phyloP scores from a whole-genome alignment of 2,329 filamentous ascomycete species.

The Paraphaeosphaeria minitans region DNA sequence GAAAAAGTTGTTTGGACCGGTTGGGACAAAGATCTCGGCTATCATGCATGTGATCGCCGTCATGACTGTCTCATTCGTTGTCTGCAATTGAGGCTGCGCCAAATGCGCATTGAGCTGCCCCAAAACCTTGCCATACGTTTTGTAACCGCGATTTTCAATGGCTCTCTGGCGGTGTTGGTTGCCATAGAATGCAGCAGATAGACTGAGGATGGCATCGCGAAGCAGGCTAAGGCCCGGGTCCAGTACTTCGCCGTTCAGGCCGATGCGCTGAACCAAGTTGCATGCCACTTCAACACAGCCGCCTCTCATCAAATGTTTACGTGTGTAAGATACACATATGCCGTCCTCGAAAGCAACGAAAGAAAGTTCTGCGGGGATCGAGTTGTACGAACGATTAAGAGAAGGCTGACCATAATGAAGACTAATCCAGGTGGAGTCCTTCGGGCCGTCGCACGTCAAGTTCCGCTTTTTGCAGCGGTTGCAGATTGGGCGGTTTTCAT shows the following conservation, averaged over 20 bases:
- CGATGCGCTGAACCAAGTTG: slow-evolving; percentile 24
- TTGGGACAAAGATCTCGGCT: slow-evolving; percentile 35
- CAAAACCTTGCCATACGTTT: slow-evolving; percentile 31
- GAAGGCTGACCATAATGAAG: background rate
- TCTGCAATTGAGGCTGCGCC: slow-evolving; percentile 22
- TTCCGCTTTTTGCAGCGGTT: slow-evolving; percentile 6
- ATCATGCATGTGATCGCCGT: slow-evolving; percentile 34
- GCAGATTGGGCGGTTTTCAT: slow-evolving; percentile 6
- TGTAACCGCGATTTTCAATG: slow-evolving; percentile 28
- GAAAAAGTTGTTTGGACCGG: slow-evolving; percentile 32
- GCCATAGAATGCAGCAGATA: slow-evolving; percentile 34
- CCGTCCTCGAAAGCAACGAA: slow-evolving; percentile 30
- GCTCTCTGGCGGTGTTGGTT: slow-evolving; percentile 27
- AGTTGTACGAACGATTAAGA: background rate
- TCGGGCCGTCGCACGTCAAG: slow-evolving; percentile 6
- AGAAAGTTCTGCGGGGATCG: slow-evolving; percentile 19
- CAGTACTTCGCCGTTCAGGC: background rate
- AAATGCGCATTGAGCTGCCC: slow-evolving; percentile 30
- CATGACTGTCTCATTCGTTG: slow-evolving; percentile 31
- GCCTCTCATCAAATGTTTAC: slow-evolving; percentile 31
- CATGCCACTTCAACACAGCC: slow-evolving; percentile 34
- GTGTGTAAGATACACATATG: slow-evolving; percentile 34
- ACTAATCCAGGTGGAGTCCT: slow-evolving; percentile 7
- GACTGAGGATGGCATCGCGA: slow-evolving; percentile 29
- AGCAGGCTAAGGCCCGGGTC: slow-evolving; percentile 27